Conservation (phyloP, 352 stramenopile genomes). For the Pythium aphanidermatum region DNA sequence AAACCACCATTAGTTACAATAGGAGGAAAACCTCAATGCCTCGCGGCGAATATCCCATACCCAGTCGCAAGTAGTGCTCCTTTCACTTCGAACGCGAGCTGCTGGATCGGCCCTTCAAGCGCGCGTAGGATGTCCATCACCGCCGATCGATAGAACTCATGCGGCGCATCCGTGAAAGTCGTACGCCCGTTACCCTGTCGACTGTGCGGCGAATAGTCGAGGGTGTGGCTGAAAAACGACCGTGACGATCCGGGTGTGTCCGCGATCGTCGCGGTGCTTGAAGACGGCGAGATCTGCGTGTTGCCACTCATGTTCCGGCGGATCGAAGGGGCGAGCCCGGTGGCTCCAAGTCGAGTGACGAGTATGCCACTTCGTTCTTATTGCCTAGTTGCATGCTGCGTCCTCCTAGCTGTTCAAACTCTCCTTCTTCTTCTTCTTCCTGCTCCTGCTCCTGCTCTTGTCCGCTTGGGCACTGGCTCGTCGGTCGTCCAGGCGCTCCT, state of each 20-base stretch:
- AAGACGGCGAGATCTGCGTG: constrained; percentile 44
- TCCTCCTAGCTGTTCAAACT: not conserved
- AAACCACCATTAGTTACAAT: too few relatives aligned
- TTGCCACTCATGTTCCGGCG: constrained; percentile 22
- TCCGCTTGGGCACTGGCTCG: not conserved
- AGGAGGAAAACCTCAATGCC: too few relatives aligned
- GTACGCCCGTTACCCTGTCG: constrained; percentile 16
- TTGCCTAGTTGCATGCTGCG: constrained; percentile 53
- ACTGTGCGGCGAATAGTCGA: not conserved
- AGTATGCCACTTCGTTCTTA: constrained; percentile 73
- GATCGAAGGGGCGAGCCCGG: constrained; percentile 32
- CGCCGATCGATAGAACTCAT: constrained; percentile 40
- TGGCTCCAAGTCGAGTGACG: constrained; percentile 70
- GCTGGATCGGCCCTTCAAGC: constrained; percentile 57
- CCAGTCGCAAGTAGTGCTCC: constrained; percentile 75
- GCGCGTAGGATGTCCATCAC: constrained; percentile 51
- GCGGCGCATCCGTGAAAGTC: constrained; percentile 9
- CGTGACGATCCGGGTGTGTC: constrained; percentile 17
- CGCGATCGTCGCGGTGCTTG: constrained; percentile 9
- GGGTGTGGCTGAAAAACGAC: constrained; percentile 16
- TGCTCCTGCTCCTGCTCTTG: not conserved
- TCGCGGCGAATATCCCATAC: too few relatives aligned
- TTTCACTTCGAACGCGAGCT: constrained; percentile 76
- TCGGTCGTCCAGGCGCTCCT: not conserved
- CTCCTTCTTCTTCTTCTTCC: not conserved